Percentiles rank a stretch among this genome's conserved stretches.
Conservation (phyloP, 2,329 filamentous ascomycete species). For the Penicillium crustosum region DNA sequence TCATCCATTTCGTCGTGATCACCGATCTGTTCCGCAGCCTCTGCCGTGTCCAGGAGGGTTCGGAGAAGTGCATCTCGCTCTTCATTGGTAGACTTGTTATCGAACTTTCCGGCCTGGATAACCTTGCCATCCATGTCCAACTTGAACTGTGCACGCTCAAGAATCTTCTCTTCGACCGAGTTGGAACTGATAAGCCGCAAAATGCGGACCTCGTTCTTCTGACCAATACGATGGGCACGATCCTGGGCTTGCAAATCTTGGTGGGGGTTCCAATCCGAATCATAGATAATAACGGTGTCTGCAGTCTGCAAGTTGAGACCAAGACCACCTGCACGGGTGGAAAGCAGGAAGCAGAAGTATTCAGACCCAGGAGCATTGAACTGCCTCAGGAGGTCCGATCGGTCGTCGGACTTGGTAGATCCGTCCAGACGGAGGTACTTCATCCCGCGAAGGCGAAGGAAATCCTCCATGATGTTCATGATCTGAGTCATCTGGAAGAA, state of each 20-base stretch:
- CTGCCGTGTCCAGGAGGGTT: slow-evolving; percentile 81
- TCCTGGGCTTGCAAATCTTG: slow-evolving; percentile 99
- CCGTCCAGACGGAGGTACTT: slow-evolving; percentile 91
- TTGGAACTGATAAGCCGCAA: slow-evolving; percentile 92
- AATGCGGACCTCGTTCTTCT: slow-evolving; percentile 99
- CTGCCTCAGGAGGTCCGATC: slow-evolving; percentile 80
- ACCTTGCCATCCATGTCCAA: slow-evolving; percentile 99
- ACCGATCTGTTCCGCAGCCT: slow-evolving; percentile 66
- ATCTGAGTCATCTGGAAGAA: slow-evolving; percentile 99
- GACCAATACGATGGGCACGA: slow-evolving; percentile 99
- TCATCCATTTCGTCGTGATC: slow-evolving; percentile 98
- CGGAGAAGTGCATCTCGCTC: slow-evolving; percentile 96
- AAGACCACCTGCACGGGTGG: slow-evolving; percentile 94
- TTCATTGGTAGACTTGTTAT: slow-evolving; percentile 98
- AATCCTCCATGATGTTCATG: slow-evolving; percentile 99
- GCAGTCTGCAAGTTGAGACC: slow-evolving; percentile 96
- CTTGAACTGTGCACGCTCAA: slow-evolving; percentile 96
- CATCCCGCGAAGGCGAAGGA: slow-evolving; percentile 77
- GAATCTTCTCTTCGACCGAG: slow-evolving; percentile 97
- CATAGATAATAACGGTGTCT: slow-evolving; percentile 98
- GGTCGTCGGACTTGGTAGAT: slow-evolving; percentile 95
- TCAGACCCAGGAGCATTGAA: slow-evolving; percentile 90
- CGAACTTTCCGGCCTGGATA: slow-evolving; percentile 98
- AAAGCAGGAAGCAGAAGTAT: slow-evolving; percentile 98
- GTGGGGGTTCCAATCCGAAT: slow-evolving; percentile 99